Percentiles rank a stretch among this genome's conserved stretches.
phyloP scores from a whole-genome alignment of 148 eudicot species.

The Simmondsia chinensis region DNA sequence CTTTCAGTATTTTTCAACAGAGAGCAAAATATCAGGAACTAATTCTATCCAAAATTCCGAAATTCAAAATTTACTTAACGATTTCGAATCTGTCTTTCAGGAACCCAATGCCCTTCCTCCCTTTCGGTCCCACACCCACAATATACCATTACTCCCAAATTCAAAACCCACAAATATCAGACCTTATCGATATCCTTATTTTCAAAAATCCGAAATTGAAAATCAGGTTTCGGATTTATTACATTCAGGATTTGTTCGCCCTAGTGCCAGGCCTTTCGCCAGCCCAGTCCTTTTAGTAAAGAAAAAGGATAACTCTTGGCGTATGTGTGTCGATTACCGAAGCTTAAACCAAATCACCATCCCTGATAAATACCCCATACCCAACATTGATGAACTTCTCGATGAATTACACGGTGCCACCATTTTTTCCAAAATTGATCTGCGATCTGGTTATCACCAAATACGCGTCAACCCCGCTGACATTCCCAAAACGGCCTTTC shows the following conservation, averaged over 20 bases:
- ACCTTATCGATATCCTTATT: background rate
- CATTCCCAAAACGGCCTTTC: background rate
- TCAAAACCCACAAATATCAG: background rate
- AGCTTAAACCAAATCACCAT: background rate
- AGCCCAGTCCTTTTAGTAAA: background rate
- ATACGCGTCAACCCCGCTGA: background rate
- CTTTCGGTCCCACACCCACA: background rate
- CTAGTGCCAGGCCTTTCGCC: background rate
- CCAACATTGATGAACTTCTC: background rate
- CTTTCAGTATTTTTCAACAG: too few species aligned
- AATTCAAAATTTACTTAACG: too few species aligned
- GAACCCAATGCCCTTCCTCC: background rate
- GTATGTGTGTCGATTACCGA: too few species aligned
- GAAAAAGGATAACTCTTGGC: slow-evolving; percentile 1
- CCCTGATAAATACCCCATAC: background rate
- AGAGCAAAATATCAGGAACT: too few species aligned
- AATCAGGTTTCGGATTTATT: background rate
- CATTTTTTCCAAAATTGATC: background rate
- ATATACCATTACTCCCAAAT: too few species aligned
- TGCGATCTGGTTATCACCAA: background rate
- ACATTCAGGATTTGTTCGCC: background rate
- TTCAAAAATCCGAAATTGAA: background rate
- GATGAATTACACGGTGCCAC: background rate
- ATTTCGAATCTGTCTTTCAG: background rate
- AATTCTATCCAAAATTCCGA: too few species aligned